Evolutionary conservation across 2,329 filamentous ascomycete genomes (phyloP), one percentile per base, ranked within the genome.

Genomic region (Raffaelea ambrosiae): DNA sequence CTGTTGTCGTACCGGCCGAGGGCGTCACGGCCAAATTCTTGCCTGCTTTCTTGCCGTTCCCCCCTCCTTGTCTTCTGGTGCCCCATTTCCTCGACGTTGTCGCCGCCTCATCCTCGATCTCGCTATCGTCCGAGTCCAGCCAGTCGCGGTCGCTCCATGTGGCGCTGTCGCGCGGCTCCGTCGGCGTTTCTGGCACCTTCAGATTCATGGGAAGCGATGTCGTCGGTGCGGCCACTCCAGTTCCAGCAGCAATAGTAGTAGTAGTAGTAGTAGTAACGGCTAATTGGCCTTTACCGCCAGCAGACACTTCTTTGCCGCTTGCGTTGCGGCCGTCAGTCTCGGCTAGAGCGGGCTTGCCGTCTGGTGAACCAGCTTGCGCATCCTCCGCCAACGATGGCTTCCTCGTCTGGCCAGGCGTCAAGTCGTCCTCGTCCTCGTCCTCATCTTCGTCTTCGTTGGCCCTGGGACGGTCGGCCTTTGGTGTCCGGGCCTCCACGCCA

Each of bases 71-170:
- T n/a, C n/a, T n/a, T n/a, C n/a, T n/a, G n/a, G n/a, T n/a, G n/a
- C n/a, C n/a, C n/a, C n/a, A n/a, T n/a, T n/a, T n/a, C n/a, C n/a
- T n/a, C n/a, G n/a, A n/a, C n/a, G n/a, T n/a, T 21, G 29, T 46
- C 53, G 47, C 50, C 57, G 29, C 36, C n/a, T 3, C 38, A 14
- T 51, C 50, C 16, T 46, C 51, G 22, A 26, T 47, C 10, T 68
- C 71, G 57, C 64, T 72, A 49, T 73, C 70, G 40, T 67, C 64
- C 48, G 67, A 79, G 53, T 82, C 78, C 10, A 68, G 68, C 67
- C 79, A 83, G 59, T 84, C 80, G 11, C 73, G 68, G 43, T 86
- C 82, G 59, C 78, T 84, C 83, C 83, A 86, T 4, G 71, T 73
- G 47, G 75, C 68, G 3, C 77, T 82, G 55, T 84, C 81, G 21